phyloP scores from a whole-genome alignment of 495 filamentous ascomycete species.

The Hypoxylon perforatum region DNA sequence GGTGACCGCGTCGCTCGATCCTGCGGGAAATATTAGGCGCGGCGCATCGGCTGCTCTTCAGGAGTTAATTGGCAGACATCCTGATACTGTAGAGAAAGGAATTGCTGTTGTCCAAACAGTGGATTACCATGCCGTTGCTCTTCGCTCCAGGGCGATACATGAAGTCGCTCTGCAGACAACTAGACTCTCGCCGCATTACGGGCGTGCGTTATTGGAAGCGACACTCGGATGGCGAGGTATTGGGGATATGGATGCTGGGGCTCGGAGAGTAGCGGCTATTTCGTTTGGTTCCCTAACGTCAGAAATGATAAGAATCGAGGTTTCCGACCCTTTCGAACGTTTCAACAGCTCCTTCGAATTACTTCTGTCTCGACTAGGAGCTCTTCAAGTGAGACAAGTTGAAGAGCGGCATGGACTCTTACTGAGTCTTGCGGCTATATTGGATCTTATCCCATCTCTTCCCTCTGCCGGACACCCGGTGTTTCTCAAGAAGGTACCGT shows the following conservation, averaged over 20 bases:
- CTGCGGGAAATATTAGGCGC: slow-evolving; percentile 89
- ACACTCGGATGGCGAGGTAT: slow-evolving; percentile 91
- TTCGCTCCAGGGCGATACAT: slow-evolving; percentile 81
- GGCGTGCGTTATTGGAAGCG: slow-evolving; percentile 72
- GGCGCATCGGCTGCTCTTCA: slow-evolving; percentile 94
- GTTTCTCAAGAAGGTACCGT: slow-evolving; percentile 17
- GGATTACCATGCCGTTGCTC: slow-evolving; percentile 91
- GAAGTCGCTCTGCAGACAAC: slow-evolving; percentile 77
- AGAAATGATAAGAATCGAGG: slow-evolving; percentile 42
- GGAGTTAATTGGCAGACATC: slow-evolving; percentile 92
- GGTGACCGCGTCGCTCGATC: slow-evolving; percentile 84
- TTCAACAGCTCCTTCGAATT: slow-evolving; percentile 42
- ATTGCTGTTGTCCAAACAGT: slow-evolving; percentile 88
- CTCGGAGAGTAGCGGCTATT: slow-evolving; percentile 75
- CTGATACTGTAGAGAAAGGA: slow-evolving; percentile 80
- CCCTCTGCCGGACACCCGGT: slow-evolving; percentile 6
- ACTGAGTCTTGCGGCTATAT: slow-evolving; percentile 65
- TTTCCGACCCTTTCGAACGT: slow-evolving; percentile 37
- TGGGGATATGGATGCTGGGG: slow-evolving; percentile 76
- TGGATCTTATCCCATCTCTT: slow-evolving; percentile 53
- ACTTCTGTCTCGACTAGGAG: slow-evolving; percentile 57
- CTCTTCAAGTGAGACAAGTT: slow-evolving; percentile 67
- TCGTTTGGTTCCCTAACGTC: slow-evolving; percentile 72
- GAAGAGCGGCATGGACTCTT: slow-evolving; percentile 76
- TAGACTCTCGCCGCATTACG: slow-evolving; percentile 72